Evolutionary conservation across 257 asterid genomes (phyloP).

Genomic region (Petrea volubilis): DNA sequence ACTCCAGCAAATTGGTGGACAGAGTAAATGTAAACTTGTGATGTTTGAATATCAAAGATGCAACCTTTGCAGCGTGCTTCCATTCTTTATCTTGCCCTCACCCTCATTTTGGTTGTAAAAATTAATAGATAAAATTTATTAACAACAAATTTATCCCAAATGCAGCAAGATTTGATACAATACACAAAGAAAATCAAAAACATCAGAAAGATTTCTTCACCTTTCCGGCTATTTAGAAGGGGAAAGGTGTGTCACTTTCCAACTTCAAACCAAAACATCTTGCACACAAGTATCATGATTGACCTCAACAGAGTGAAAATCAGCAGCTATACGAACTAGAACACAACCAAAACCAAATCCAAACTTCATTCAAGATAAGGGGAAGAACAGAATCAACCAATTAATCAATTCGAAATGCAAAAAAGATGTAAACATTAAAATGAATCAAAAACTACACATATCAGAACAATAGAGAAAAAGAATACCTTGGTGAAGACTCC

Average conservation of each 20-base stretch:
- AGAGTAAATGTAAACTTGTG: background rate
- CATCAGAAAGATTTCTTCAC: too few relatives aligned
- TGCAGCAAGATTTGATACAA: too few relatives aligned
- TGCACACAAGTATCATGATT: too few relatives aligned
- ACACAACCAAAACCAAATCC: background rate
- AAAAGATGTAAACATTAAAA: background rate
- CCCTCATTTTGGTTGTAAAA: background rate
- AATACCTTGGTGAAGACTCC: slow-evolving; percentile 75
- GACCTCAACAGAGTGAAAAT: too few relatives aligned
- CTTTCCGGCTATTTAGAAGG: too few relatives aligned
- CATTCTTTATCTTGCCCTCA: too few relatives aligned
- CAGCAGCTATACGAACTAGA: background rate
- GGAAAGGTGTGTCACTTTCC: too few relatives aligned
- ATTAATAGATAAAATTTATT: background rate
- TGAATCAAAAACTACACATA: background rate
- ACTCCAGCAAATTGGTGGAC: background rate
- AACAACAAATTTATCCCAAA: too few relatives aligned
- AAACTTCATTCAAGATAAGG: background rate
- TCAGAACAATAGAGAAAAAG: background rate
- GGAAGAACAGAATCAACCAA: background rate
- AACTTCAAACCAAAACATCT: too few relatives aligned
- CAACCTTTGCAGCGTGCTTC: background rate
- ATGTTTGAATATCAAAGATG: background rate
- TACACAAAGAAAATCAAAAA: too few relatives aligned
- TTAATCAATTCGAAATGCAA: background rate